Evolutionary conservation across 768 basidiomycete genomes (phyloP), one percentile per base, ranked within the genome.

Genomic region (Arthromyces matolae): DNA sequence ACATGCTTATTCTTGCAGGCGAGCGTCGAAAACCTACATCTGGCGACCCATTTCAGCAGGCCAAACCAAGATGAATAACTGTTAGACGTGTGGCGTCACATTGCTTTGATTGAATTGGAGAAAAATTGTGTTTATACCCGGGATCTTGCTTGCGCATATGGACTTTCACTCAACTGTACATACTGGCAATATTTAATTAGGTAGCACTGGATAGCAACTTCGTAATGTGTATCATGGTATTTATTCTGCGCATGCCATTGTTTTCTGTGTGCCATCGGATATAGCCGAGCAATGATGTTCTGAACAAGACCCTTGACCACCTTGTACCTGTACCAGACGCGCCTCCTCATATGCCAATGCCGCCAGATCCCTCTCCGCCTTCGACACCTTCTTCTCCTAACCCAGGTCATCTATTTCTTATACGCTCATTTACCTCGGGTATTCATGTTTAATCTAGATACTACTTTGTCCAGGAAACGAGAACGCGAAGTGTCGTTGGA

Each of bases 401-500:
- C 52, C 58, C 64, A 67, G 77, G 78, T 79, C 49, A 56, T 67
- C 54, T 52, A 32, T 44, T 55, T 46, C 45, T 49, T 51, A 27
- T 27, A 10, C 34, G n/a, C 20, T 22, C n/a, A n/a, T n/a, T n/a
- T n/a, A n/a, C n/a, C n/a, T n/a, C n/a, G n/a, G n/a, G n/a, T n/a
- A n/a, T n/a, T n/a, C n/a, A n/a, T n/a, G 52, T 56, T 49, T 54
- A 52, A 55, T 55, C 51, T 53, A 75, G 77, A 76, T 42, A 63
- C 72, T 55, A 80, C 71, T 52, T 63, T 71, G 37, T 80, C 85
- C 19, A 77, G 77, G 63, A 91, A 91, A 65, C 76, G 88, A 53
- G 86, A 88, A 64, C 73, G 88, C 28, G 87, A 89, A 64, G 79
- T 84, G 19, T 91, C 88, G 22, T 65, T 85, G 27, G 88, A 91